Conservation (phyloP, 2,329 filamentous ascomycete genomes). For the Nemania serpens region DNA sequence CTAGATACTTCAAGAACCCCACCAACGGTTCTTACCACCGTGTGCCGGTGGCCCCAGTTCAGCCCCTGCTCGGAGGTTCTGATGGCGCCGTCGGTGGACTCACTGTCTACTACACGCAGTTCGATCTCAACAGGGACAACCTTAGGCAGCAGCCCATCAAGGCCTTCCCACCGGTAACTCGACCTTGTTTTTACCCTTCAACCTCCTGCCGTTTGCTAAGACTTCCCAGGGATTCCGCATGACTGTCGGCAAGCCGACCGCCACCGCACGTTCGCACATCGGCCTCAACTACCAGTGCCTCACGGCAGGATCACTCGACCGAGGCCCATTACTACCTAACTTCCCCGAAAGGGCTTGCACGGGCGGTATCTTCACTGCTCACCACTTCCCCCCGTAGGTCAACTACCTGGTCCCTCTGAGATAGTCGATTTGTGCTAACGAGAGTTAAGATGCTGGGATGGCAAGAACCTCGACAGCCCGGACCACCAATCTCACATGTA, state of each 20-base stretch:
- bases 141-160: conserved; percentile 43
- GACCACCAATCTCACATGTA: conserved; percentile 35
- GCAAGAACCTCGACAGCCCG: conserved; percentile 32
- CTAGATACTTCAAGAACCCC: conserved; percentile 33
- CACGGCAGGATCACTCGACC: conserved; percentile 37
- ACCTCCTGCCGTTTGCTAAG: neutral
- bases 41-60: conserved; percentile 29
- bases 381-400: conserved; percentile 44
- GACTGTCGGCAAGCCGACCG: conserved; percentile 44
- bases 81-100: conserved; percentile 34
- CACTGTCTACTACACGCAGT: conserved; percentile 38
- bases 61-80: conserved; percentile 33
- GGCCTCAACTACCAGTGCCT: conserved; percentile 48
- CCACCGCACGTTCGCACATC: conserved; percentile 34
- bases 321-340: conserved; percentile 43
- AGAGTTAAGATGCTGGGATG: conserved; percentile 30
- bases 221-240: conserved; percentile 47
- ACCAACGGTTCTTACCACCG: conserved; percentile 37
- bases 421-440: neutral
- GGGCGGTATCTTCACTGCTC: conserved; percentile 46
- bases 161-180: conserved; percentile 46
- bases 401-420: neutral
- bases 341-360: conserved; percentile 46
- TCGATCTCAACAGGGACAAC: conserved; percentile 32
- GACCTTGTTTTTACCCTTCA: no score